Percentiles rank a stretch among this genome's conserved stretches.
Evolutionary conservation across 2,329 filamentous ascomycete species (phyloP).

Genomic region (Drechmeria coniospora): DNA sequence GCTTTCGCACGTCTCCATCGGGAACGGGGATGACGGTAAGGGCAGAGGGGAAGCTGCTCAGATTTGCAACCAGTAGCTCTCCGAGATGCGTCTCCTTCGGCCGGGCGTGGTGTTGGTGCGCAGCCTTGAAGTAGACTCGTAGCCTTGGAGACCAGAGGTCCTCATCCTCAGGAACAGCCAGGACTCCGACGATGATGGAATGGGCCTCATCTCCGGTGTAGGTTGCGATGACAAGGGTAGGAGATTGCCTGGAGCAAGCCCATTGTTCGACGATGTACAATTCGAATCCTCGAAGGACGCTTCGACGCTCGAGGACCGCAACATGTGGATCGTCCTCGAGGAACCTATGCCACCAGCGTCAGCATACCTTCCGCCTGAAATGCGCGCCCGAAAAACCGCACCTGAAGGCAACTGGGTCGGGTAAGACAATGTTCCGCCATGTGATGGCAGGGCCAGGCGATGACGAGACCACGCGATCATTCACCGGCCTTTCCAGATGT

Average conservation of each 20-base stretch:
- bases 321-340: slow-evolving; percentile 75
- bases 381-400: slow-evolving; percentile 12
- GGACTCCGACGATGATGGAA: slow-evolving; percentile 60
- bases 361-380: slow-evolving; percentile 1
- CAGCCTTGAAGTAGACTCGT: slow-evolving; percentile 70
- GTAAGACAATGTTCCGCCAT: slow-evolving; percentile 36
- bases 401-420: slow-evolving; percentile 43
- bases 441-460: slow-evolving; percentile 11
- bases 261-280: slow-evolving; percentile 94
- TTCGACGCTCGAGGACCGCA: slow-evolving; percentile 55
- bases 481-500: slow-evolving; percentile 1
- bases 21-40: slow-evolving; percentile 85
- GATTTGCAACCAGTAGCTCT: slow-evolving; percentile 82
- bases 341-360: slow-evolving; percentile 33
- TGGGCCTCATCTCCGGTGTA: slow-evolving; percentile 80
- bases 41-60: slow-evolving; percentile 81
- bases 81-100: slow-evolving; percentile 70
- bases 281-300: slow-evolving; percentile 68
- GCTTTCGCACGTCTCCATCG: slow-evolving; percentile 66
- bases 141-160: slow-evolving; percentile 64
- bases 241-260: slow-evolving; percentile 82
- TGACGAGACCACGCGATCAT: slow-evolving; percentile 4
- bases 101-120: slow-evolving; percentile 72
- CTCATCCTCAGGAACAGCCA: slow-evolving; percentile 72
- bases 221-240: slow-evolving; percentile 81